Percentiles rank a stretch among this genome's conserved stretches.
Conservation (phyloP, 352 stramenopile species). For the Nothophytophthora sp. region DNA sequence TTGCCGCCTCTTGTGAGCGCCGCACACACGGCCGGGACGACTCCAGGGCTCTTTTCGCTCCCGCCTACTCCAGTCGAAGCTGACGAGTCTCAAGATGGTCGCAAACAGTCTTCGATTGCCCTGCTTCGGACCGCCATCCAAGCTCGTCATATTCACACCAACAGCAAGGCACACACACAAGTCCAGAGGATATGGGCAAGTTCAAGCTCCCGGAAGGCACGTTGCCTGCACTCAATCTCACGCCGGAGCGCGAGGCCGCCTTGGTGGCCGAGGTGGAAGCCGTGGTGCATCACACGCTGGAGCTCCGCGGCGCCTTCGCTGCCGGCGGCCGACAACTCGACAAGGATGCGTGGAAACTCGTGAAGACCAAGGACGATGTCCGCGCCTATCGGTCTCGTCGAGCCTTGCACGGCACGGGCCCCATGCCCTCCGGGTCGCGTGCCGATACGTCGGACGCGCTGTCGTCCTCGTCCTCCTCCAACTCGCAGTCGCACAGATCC, state of each 20-base stretch:
- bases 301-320: slow-evolving; percentile 24
- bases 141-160: slow-evolving; percentile 15
- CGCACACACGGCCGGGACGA: slow-evolving; percentile 3
- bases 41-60: no score
- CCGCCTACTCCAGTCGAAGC: slow-evolving; percentile 8
- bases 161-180: slow-evolving; percentile 5
- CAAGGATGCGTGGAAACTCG: slow-evolving; percentile 30
- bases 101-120: slow-evolving; percentile 20
- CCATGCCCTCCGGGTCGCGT: not conserved
- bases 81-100: not conserved
- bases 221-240: slow-evolving; percentile 17
- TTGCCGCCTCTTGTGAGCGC: slow-evolving; percentile 7
- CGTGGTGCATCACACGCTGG: slow-evolving; percentile 28
- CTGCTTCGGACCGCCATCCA: not conserved
- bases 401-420: slow-evolving; percentile 11
- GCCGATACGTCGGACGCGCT: slow-evolving; percentile 6
- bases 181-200: slow-evolving; percentile 17
- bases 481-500: slow-evolving; percentile 5
- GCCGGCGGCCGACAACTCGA: slow-evolving; percentile 23
- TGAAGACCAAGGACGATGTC: slow-evolving; percentile 33
- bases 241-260: slow-evolving; percentile 7
- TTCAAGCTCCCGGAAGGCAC: slow-evolving; percentile 26
- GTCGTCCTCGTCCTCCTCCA: slow-evolving; percentile 20
- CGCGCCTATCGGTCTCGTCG: slow-evolving; percentile 26
- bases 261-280: slow-evolving; percentile 24